Percentiles rank a stretch among this genome's conserved stretches.
Conservation (phyloP, 352 stramenopile species). For the Pilasporangium apinafurcum region DNA sequence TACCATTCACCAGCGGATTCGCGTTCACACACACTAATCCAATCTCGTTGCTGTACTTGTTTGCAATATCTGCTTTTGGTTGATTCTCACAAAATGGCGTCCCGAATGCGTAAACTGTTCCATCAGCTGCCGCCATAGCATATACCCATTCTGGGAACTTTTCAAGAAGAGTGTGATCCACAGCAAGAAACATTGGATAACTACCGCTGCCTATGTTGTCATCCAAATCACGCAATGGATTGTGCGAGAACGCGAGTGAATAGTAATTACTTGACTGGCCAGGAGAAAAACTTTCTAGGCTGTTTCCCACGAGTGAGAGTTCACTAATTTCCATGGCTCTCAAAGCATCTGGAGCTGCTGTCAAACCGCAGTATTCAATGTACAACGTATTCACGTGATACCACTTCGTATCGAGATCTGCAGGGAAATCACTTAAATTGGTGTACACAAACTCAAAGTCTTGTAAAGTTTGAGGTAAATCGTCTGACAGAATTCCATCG, state of each 20-base stretch:
- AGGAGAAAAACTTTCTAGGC: not conserved
- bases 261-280: not conserved
- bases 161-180: constrained; percentile 6
- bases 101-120: constrained; percentile 3
- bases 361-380: constrained; percentile 12
- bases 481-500: not conserved
- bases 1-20: not conserved
- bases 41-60: not conserved
- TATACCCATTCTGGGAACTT: constrained; percentile 5
- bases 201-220: not conserved
- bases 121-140: not conserved
- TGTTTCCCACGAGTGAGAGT: constrained; percentile 16
- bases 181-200: not conserved
- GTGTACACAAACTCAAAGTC: constrained; percentile 2
- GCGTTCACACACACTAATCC: constrained; percentile 2
- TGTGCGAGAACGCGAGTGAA: constrained; percentile 7
- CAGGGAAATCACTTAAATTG: not conserved
- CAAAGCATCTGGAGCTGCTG: constrained; percentile 1
- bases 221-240: constrained; percentile 3
- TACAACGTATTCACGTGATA: constrained; percentile 7
- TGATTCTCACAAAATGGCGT: constrained; percentile 7
- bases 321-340: constrained; percentile 3
- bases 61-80: no score
- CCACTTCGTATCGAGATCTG: not conserved
- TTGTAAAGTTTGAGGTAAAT: not conserved